Percentiles rank a stretch among this genome's conserved stretches.
Conservation (phyloP, 257 asterid species). For the Nicotiana sylvestris region DNA sequence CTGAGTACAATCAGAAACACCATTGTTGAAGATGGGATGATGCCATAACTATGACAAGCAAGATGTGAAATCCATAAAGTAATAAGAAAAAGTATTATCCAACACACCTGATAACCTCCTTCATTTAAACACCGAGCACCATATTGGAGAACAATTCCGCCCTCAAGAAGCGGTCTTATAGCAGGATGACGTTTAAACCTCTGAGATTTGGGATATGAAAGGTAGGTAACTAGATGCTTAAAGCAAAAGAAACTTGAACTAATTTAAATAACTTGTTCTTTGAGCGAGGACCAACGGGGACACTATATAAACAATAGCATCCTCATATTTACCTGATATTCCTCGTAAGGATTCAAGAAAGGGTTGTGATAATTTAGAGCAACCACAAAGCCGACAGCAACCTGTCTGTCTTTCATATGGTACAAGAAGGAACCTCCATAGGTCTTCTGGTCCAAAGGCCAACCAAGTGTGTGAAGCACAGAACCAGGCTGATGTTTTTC, state of each 20-base stretch:
- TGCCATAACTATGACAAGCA: not conserved
- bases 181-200: conserved; percentile 88
- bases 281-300: conserved; percentile 8
- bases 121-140: conserved; percentile 96
- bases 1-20: not conserved
- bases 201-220: conserved; percentile 32
- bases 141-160: conserved; percentile 78
- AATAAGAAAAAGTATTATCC: not conserved
- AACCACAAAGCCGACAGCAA: conserved; percentile 81
- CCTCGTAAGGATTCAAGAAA: conserved; percentile 89
- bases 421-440: conserved; percentile 96
- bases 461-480: conserved; percentile 89
- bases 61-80: not conserved
- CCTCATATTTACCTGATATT: conserved; percentile 68
- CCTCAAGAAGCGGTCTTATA: conserved; percentile 76
- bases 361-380: conserved; percentile 87
- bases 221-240: not conserved
- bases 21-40: not conserved
- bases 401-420: conserved; percentile 93
- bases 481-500: conserved; percentile 76
- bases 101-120: conserved; percentile 91
- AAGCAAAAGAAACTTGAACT: not conserved
- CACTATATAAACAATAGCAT: not conserved
- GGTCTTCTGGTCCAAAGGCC: conserved; percentile 89
- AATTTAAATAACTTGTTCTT: not conserved